A percentile compares a stretch with the other conserved stretches of the same genome.
These are phyloP conservation scores for Endoconidiophora polonica DNA, from an alignment of 2,329 filamentous ascomycete species.

Conservation along the genomic window DNA sequence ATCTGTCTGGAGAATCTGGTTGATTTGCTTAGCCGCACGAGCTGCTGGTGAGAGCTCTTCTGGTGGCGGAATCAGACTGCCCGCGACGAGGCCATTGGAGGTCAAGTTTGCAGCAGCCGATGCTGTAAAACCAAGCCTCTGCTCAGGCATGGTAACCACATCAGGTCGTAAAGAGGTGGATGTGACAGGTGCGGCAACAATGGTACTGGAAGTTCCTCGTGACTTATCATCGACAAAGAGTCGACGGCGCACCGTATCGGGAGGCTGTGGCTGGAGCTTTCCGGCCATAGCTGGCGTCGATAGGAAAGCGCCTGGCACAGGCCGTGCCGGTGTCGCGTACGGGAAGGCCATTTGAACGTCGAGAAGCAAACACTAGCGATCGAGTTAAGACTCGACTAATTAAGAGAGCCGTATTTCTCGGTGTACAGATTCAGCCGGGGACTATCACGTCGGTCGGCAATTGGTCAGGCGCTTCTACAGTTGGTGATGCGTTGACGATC, in stretches of 20 bases:
- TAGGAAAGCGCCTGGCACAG: conserved; percentile 58
- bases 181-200: neutral
- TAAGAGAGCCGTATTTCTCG: too few relatives aligned
- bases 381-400: neutral
- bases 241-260: conserved; percentile 33
- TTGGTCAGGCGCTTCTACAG: neutral
- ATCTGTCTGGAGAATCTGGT: conserved; percentile 59
- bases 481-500: too few relatives aligned
- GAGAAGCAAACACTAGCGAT: neutral
- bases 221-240: conserved; percentile 26
- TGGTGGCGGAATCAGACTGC: conserved; percentile 14
- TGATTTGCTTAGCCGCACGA: conserved; percentile 70
- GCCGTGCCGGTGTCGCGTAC: conserved; percentile 49
- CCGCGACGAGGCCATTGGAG: conserved; percentile 7
- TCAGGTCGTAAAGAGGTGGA: neutral
- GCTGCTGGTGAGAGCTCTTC: conserved; percentile 48
- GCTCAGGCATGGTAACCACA: conserved; percentile 15
- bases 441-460: neutral
- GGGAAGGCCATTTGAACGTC: conserved; percentile 33
- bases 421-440: too few relatives aligned
- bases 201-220: neutral
- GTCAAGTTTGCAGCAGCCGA: conserved; percentile 6
- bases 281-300: conserved; percentile 51
- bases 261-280: conserved; percentile 17
- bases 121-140: conserved; percentile 6